phyloP scores from a whole-genome alignment of 1,284 basidiomycete genomes.

The Boletus mariae region DNA sequence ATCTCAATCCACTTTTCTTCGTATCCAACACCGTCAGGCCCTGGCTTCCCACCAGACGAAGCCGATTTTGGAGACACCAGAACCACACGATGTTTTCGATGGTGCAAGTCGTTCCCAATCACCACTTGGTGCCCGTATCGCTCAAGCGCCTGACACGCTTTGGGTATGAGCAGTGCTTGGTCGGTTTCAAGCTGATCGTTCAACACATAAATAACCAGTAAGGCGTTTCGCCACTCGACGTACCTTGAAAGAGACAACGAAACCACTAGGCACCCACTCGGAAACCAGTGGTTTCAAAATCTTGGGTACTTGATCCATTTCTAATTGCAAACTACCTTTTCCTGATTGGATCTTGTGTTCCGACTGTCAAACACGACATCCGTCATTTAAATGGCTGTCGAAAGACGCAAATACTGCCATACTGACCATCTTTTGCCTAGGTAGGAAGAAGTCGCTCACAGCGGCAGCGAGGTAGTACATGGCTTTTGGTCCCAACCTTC shows the following conservation, averaged over 20 bases:
- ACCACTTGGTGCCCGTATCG: conserved; percentile 97
- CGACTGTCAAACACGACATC: conserved; percentile 51
- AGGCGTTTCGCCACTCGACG: not conserved
- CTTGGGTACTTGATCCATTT: conserved; percentile 99
- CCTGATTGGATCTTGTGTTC: conserved; percentile 98
- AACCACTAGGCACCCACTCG: conserved; percentile 91
- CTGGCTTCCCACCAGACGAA: conserved; percentile 14
- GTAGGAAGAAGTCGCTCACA: conserved; percentile 97
- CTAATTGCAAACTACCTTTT: conserved; percentile 87
- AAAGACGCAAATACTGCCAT: not conserved
- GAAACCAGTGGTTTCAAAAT: conserved; percentile 89
- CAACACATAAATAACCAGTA: not conserved
- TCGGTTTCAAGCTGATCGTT: conserved; percentile 87
- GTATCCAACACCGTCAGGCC: conserved; percentile 35
- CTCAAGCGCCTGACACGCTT: conserved; percentile 83
- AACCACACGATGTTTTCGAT: conserved; percentile 88
- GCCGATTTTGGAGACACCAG: conserved; percentile 59
- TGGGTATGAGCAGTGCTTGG: conserved; percentile 77
- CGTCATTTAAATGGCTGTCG: conserved; percentile 12
- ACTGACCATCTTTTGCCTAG: conserved; percentile 81
- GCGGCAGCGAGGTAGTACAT: conserved; percentile 98
- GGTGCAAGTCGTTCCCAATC: conserved; percentile 90
- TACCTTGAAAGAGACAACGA: conserved; percentile 96
- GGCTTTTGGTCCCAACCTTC: conserved; percentile 63
- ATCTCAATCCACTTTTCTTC: conserved; percentile 75